Evolutionary conservation across 352 stramenopile genomes (phyloP).

Genomic region (Pythium periplocum): DNA sequence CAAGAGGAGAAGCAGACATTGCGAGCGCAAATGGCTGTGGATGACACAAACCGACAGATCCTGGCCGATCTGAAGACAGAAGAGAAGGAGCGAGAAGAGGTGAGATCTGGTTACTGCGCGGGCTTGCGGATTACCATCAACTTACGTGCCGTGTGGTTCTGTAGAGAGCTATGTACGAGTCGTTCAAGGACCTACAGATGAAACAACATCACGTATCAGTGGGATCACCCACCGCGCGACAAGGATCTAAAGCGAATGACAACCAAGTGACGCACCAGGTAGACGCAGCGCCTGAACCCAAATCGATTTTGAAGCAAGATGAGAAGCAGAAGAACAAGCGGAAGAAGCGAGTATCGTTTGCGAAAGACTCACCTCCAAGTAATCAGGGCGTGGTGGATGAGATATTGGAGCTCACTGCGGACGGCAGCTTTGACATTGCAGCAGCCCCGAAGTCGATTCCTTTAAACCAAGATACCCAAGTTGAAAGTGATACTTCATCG

Average conservation of each 20-base stretch:
- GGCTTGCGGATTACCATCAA: not conserved
- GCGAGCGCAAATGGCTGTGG: conserved; percentile 75
- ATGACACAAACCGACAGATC: conserved; percentile 70
- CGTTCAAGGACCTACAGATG: conserved; percentile 43
- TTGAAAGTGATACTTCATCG: not conserved
- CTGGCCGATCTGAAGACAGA: conserved; percentile 67
- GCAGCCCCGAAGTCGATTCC: conserved; percentile 5
- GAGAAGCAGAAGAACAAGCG: not conserved
- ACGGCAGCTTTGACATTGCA: conserved; percentile 48
- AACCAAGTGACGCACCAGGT: too few relatives aligned
- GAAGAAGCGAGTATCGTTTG: conserved; percentile 35
- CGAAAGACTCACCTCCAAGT: conserved; percentile 1
- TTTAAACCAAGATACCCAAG: not conserved
- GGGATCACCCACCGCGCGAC: not conserved
- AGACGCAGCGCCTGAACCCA: not conserved
- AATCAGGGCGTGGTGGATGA: conserved; percentile 6
- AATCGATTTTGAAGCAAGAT: not conserved
- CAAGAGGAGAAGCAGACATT: conserved; percentile 70
- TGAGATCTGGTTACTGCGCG: conserved; percentile 5
- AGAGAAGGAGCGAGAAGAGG: conserved; percentile 75
- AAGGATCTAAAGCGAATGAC: not conserved
- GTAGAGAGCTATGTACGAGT: conserved; percentile 67
- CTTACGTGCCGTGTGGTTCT: not conserved
- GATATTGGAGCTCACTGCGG: conserved; percentile 45
- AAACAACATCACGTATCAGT: conserved; percentile 14